A percentile compares a stretch with the other conserved stretches of the same genome.
Conservation (phyloP, 2,329 filamentous ascomycete species). For the Fusarium secorum region DNA sequence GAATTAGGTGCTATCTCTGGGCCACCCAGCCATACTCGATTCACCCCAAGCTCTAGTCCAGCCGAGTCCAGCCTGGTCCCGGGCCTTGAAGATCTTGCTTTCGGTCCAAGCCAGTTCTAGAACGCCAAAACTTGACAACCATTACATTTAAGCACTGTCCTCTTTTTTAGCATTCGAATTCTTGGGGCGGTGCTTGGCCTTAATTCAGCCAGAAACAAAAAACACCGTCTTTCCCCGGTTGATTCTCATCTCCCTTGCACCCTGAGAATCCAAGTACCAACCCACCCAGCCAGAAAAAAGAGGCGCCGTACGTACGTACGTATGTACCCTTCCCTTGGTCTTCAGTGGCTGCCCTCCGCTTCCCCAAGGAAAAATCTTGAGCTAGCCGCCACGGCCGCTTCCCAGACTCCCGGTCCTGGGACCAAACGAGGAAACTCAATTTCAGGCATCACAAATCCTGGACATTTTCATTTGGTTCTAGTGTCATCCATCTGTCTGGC, state of each 20-base stretch:
- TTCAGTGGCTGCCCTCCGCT: conserved; percentile 28
- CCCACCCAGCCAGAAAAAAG: not conserved
- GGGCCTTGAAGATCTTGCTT: conserved; percentile 27
- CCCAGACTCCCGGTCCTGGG: conserved; percentile 39
- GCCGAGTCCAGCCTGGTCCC: conserved; percentile 32
- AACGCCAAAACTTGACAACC: conserved; percentile 31
- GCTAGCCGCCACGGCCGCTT: conserved; percentile 41
- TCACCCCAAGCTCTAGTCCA: conserved; percentile 22
- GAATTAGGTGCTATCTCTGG: not conserved
- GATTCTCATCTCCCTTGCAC: not conserved
- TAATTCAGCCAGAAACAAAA: conserved; percentile 17
- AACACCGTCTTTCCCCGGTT: conserved; percentile 13
- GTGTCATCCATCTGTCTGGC: conserved; percentile 5
- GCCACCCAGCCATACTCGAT: conserved; percentile 8
- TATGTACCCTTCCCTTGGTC: not conserved
- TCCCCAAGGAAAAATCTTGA: conserved; percentile 31
- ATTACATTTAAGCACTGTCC: conserved; percentile 20
- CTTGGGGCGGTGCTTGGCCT: conserved; percentile 4
- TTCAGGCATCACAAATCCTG: conserved; percentile 37
- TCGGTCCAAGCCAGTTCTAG: conserved; percentile 32
- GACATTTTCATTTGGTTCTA: conserved; percentile 30
- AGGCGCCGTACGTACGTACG: conserved; percentile 11
- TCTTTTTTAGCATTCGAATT: conserved; percentile 27
- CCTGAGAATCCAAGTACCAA: not conserved
- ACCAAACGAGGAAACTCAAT: conserved; percentile 39